These are phyloP conservation scores for Pseudogymnoascus sp. DNA, from an alignment of 2,329 filamentous ascomycete genomes.

Conservation along the genomic window DNA sequence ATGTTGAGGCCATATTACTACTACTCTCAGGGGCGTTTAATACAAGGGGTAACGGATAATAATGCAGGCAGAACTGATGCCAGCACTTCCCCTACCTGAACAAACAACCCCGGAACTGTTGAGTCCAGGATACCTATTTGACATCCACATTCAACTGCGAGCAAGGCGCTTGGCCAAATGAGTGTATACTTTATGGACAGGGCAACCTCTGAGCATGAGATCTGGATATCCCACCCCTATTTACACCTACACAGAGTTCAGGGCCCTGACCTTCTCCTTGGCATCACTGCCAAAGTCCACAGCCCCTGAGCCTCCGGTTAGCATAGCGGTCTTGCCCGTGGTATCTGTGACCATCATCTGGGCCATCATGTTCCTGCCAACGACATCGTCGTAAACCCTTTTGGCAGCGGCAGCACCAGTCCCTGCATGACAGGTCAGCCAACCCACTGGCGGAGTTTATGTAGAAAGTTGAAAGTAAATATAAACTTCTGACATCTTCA, in stretches of 20 bases:
- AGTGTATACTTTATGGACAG: neutral
- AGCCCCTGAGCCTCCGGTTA: constrained; percentile 15
- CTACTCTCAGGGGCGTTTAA: neutral
- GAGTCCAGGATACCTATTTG: neutral
- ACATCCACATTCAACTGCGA: neutral
- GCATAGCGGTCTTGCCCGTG: constrained; percentile 16
- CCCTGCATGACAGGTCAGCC: constrained; percentile 7
- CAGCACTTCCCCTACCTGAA: neutral
- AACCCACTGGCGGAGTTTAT: neutral
- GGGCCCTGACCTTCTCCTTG: constrained; percentile 17
- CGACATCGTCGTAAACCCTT: constrained; percentile 19
- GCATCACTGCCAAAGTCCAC: constrained; percentile 17
- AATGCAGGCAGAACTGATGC: neutral
- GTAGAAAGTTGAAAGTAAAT: neutral
- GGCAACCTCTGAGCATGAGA: neutral
- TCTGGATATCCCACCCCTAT: neutral
- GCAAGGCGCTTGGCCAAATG: neutral
- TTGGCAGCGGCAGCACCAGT: constrained; percentile 17
- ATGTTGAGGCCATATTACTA: neutral
- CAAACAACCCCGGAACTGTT: neutral
- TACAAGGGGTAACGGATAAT: neutral
- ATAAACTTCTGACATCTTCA: neutral
- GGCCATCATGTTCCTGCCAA: constrained; percentile 19
- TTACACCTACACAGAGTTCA: constrained; percentile 1
- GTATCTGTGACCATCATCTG: constrained; percentile 21